Evolutionary conservation across 495 filamentous ascomycete species (phyloP), one percentile per base, ranked within the genome.

Genomic region (Neurospora sp.): DNA sequence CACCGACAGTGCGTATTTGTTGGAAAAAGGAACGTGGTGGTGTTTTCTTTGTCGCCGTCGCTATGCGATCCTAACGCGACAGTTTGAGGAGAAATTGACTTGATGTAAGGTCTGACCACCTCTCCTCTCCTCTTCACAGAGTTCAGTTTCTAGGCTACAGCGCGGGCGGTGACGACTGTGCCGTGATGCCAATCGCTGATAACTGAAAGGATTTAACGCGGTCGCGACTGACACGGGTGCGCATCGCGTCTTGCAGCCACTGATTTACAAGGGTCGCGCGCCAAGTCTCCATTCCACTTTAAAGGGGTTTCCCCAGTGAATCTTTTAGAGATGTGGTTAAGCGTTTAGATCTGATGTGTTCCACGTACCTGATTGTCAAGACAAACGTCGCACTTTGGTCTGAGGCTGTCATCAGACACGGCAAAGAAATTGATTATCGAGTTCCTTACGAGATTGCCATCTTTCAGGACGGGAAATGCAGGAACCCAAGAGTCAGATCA

Each of bases 141-240:
- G 12, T 35, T 35, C 27, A 16, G 48, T 59, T 12, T 31, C 48
- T 61, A 61, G 53, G 53, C 53, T 65, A 65, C 53, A 65, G 27
- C 0, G 53, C 27, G 53, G 22, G 53, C 22, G 53, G 53, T 65
- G 53, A 65, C 27, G 22, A 65, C 35, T 4, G 53, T 65, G 53
- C 53, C 53, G 53, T 65, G 53, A 65, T 65, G 53, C 53, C 53
- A 65, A 65, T 65, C 53, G 27, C 27, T 65, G 53, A 35, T 65
- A 31, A 61, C 53, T 65, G 1, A 65, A 65, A 65, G 53, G 53
- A 65, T 65, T 65, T 65, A 65, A 65, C 53, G 53, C 53, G 53
- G 27, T 65, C 53, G 22, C 53, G 53, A 35, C 53, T 4, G 53
- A 31, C 22, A 61, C 12, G 27, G 12, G 9, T 61, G 53, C 53